These are phyloP conservation scores for Lasiosphaeriaceae sp. DNA, from an alignment of 495 filamentous ascomycete species.

Conservation along the genomic window DNA sequence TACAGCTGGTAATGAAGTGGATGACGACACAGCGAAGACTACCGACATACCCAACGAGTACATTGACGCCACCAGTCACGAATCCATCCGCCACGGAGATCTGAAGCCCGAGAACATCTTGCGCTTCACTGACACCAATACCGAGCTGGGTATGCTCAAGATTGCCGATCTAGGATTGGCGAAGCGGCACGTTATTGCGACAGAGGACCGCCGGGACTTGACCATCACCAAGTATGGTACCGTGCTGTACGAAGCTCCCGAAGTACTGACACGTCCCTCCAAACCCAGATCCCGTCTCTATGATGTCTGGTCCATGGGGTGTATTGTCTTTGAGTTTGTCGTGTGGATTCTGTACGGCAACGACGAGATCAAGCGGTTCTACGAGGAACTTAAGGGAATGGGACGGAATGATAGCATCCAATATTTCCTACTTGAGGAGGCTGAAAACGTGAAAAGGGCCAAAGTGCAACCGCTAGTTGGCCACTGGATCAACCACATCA, in stretches of 20 bases:
- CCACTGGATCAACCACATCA: no score
- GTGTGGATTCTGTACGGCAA: slow-evolving; percentile 31
- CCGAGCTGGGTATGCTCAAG: slow-evolving; percentile 11
- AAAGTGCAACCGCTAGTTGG: no score
- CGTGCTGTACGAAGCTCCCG: slow-evolving; percentile 13
- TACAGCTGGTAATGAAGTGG: not conserved
- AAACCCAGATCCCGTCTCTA: slow-evolving; percentile 14
- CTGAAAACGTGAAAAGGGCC: no score
- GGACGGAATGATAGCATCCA: no score
- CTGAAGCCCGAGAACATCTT: slow-evolving; percentile 30
- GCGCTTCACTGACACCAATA: not conserved
- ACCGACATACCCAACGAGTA: not conserved
- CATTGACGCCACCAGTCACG: not conserved
- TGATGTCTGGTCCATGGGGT: slow-evolving; percentile 41
- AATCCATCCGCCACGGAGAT: slow-evolving; percentile 20
- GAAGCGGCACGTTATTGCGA: slow-evolving; percentile 12
- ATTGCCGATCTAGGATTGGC: slow-evolving; percentile 25
- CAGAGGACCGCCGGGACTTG: not conserved
- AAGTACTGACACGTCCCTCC: not conserved
- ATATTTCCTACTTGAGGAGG: no score
- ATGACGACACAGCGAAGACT: not conserved
- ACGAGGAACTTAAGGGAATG: not conserved
- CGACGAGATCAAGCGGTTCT: slow-evolving; percentile 16
- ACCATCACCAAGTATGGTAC: slow-evolving; percentile 3
- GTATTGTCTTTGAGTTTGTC: slow-evolving; percentile 31